Base-by-base conservation (phyloP, 2,329 filamentous ascomycete genomes). In the Fusarium illudens region DNA sequence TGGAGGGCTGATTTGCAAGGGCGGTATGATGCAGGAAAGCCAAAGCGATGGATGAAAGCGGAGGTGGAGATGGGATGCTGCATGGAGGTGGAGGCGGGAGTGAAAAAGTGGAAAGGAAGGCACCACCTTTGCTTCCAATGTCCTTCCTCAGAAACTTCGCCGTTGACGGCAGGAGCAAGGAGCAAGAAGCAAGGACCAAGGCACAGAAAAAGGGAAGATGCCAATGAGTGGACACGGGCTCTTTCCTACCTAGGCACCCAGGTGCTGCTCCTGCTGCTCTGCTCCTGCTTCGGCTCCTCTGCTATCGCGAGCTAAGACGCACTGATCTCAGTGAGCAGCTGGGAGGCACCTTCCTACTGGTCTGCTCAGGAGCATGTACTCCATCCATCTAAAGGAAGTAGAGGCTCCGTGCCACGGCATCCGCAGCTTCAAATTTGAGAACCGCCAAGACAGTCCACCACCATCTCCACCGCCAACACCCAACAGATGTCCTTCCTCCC, bases 111-210 rank as follows among this genome's bases (percentile, higher is more conserved):
- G 49, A 54, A 55, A 46, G 29, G 25, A 44, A 52, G 50, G 48
- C 51, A 42, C 49, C 48, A 48, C 29, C 46, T 51, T 29, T 55
- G 50, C 34, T 52, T 54, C 39, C 37, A 46, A 46, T 42, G 33
- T 60, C 30, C 22, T 53, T 60, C 52, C 36, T 65, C 59, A 48
- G 46, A 52, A 48, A 20, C 39, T 60, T 48, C 37, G 37, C 53
- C 53, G 37, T 56, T 56, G 37, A 56, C 37, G 22, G 25, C 19
- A 51, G 22, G 29, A 49, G 27, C 61, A 58, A 44, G 39, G 58
- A 58, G 39, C 9, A 33, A 32, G 32, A 33, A 30, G n/a, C 34
- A 54, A 33, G 52, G 37, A 34, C 27, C 52, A 55, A 46, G 32
- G 49, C 20, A 51, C 49, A 22, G 17, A 17, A 34, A 22, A 34